A percentile compares a stretch with the other conserved stretches of the same genome.
Conservation (phyloP, 2,329 filamentous ascomycete species). For the Podosphaera xanthii region DNA sequence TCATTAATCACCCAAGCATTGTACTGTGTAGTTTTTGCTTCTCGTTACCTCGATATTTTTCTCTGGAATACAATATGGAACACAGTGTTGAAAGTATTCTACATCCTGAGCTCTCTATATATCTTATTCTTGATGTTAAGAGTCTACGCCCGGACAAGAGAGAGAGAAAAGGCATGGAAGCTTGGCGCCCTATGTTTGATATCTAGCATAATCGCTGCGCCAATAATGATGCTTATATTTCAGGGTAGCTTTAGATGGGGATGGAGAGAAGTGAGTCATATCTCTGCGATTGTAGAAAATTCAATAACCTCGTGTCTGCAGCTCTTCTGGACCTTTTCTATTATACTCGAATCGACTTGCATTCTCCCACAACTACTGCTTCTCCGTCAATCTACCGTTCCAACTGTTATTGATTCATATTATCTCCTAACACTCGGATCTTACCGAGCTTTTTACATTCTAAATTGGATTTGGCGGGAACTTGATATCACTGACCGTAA, state of each 20-base stretch:
- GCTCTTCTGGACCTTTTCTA: conserved; percentile 71
- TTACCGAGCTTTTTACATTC: conserved; percentile 71
- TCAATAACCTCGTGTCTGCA: conserved; percentile 17
- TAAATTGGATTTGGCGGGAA: conserved; percentile 68
- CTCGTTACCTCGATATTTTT: conserved; percentile 73
- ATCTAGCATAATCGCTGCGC: conserved; percentile 43
- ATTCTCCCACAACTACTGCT: conserved; percentile 80
- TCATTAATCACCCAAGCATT: conserved; percentile 79
- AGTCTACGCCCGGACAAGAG: conserved; percentile 66
- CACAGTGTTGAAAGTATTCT: conserved; percentile 70
- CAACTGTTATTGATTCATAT: conserved; percentile 90
- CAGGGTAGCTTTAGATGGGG: conserved; percentile 23
- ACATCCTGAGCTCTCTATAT: conserved; percentile 64
- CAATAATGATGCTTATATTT: conserved; percentile 51
- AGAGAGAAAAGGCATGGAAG: conserved; percentile 86
- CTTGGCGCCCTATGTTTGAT: conserved; percentile 47
- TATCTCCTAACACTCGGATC: conserved; percentile 74
- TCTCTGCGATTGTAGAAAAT: too few relatives aligned
- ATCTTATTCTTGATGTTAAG: conserved; percentile 75
- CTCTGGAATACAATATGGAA: conserved; percentile 37
- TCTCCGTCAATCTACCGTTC: conserved; percentile 80
- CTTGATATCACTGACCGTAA: conserved; percentile 35
- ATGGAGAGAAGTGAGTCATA: conserved; percentile 25
- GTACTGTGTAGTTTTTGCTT: conserved; percentile 67
- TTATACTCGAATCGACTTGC: conserved; percentile 77